Conservation (phyloP, 345 rosid genomes). For the Melaleuca quinquenervia region DNA sequence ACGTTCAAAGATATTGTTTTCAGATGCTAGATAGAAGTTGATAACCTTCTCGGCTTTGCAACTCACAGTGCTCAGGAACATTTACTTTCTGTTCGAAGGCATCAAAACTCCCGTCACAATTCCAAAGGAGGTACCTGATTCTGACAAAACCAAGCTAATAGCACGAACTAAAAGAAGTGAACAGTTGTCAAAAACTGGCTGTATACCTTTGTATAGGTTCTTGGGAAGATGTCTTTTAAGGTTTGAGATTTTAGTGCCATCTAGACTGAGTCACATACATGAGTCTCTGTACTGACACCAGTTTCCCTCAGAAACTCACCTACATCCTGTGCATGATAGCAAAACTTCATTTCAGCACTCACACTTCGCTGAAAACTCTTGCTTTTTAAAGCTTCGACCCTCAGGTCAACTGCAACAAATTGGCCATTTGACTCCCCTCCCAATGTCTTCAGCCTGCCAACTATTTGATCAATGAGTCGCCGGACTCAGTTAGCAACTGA, state of each 20-base stretch:
- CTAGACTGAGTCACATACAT: constrained; percentile 20
- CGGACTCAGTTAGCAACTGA: constrained; percentile 17
- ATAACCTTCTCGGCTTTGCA: constrained; percentile 22
- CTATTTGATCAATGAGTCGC: constrained; percentile 18
- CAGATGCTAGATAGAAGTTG: constrained; percentile 21
- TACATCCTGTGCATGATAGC: constrained; percentile 10
- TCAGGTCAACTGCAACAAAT: constrained; percentile 27
- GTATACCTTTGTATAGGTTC: too few species aligned
- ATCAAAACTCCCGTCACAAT: constrained; percentile 15
- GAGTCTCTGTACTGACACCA: constrained; percentile 21
- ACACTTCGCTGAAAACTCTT: constrained; percentile 11
- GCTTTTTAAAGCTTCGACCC: constrained; percentile 11
- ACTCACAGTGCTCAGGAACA: constrained; percentile 15
- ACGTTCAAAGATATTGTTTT: constrained; percentile 21
- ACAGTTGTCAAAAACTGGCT: too few species aligned
- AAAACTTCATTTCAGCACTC: constrained; percentile 9
- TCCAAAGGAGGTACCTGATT: background rate
- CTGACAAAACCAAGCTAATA: background rate
- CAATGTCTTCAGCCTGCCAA: constrained; percentile 10
- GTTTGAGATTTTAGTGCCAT: constrained; percentile 23
- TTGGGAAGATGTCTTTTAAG: constrained; percentile 23
- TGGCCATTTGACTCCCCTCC: constrained; percentile 12
- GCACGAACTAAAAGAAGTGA: background rate
- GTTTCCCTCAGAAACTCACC: constrained; percentile 23
- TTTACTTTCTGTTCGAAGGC: constrained; percentile 12